phyloP scores from a whole-genome alignment of 805 yeast genomes.

The Debaryomyces castellii region DNA sequence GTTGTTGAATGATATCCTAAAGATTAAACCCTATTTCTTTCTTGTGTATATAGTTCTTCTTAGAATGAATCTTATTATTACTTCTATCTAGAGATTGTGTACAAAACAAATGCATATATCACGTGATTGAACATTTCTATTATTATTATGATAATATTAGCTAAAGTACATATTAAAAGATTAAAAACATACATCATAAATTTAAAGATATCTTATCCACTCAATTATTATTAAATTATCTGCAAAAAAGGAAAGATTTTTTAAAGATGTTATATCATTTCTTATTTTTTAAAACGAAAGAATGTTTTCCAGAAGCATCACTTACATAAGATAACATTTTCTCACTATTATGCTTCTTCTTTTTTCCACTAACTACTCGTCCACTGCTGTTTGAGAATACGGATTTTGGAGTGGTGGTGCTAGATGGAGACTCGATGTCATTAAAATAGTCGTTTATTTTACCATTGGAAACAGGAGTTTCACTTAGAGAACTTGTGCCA shows the following conservation, averaged over 20 bases:
- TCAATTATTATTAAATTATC: neutral
- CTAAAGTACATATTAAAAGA: constrained; percentile 1
- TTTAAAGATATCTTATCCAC: neutral
- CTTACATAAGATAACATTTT: constrained; percentile 42
- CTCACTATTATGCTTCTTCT: constrained; percentile 20
- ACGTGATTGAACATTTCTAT: neutral
- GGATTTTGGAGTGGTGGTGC: constrained; percentile 18
- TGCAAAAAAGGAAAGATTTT: too few species aligned
- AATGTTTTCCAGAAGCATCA: constrained; percentile 39
- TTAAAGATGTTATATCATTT: too few species aligned
- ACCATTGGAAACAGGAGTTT: constrained; percentile 12
- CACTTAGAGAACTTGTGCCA: constrained; percentile 12
- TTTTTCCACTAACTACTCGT: constrained; percentile 20
- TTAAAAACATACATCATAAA: constrained; percentile 1
- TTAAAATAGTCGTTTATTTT: constrained; percentile 14
- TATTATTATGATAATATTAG: neutral
- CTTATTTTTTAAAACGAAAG: constrained; percentile 36
- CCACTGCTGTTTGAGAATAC: constrained; percentile 24
- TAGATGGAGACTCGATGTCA: constrained; percentile 9
- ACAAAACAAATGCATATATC: neutral
- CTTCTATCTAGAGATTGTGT: neutral
- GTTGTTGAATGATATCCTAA: neutral
- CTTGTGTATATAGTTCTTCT: neutral
- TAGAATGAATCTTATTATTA: neutral
- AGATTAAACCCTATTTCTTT: neutral